A percentile compares a stretch with the other conserved stretches of the same genome.
Conservation (phyloP, 495 filamentous ascomycete genomes). For the Annulohypoxylon stygium region DNA sequence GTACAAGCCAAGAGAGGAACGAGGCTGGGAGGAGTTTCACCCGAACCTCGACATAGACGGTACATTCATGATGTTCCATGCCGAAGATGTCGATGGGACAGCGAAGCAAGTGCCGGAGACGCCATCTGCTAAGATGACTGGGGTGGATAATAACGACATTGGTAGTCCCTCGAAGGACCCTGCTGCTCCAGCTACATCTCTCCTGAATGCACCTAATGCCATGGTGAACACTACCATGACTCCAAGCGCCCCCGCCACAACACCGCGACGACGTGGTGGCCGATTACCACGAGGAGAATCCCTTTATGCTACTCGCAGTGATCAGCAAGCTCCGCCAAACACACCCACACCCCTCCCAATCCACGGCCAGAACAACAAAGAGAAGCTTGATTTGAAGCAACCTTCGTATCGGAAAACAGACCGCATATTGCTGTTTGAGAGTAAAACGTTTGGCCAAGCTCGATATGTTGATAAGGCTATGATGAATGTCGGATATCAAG, state of each 20-base stretch:
- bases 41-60: slow-evolving; percentile 90
- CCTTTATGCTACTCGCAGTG: slow-evolving; percentile 61
- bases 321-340: slow-evolving; percentile 55
- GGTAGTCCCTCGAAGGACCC: slow-evolving; percentile 57
- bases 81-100: slow-evolving; percentile 85
- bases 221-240: slow-evolving; percentile 29
- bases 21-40: slow-evolving; percentile 97
- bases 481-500: slow-evolving; percentile 94
- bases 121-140: slow-evolving; percentile 49
- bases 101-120: slow-evolving; percentile 61
- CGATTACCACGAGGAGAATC: slow-evolving; percentile 65
- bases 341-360: slow-evolving; percentile 66
- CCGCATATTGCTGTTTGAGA: slow-evolving; percentile 67
- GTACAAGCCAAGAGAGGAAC: slow-evolving; percentile 96
- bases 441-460: slow-evolving; percentile 66
- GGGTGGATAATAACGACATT: slow-evolving; percentile 50
- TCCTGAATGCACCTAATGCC: slow-evolving; percentile 45
- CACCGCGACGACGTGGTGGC: slow-evolving; percentile 61
- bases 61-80: slow-evolving; percentile 79
- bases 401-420: slow-evolving; percentile 70
- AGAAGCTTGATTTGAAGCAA: slow-evolving; percentile 70
- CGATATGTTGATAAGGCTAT: slow-evolving; percentile 87
- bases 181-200: slow-evolving; percentile 47
- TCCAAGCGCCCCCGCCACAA: slow-evolving; percentile 50
- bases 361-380: slow-evolving; percentile 66